Evolutionary conservation across 148 eudicot species (phyloP), one percentile per base, ranked within the genome.

Genomic region (Spergularia bocconei): DNA sequence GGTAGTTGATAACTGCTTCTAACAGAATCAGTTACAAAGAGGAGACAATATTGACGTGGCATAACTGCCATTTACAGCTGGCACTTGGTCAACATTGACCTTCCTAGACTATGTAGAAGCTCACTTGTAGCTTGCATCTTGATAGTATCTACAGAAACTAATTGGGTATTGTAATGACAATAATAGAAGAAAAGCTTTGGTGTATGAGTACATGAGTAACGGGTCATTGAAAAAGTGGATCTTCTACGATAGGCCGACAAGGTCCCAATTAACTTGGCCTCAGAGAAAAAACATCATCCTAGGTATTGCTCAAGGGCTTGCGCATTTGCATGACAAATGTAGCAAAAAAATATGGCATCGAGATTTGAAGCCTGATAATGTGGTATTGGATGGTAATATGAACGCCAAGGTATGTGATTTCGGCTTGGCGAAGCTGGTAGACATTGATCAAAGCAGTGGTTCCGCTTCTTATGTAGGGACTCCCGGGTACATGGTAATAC

Each of bases 171-270:
- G 69, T 51, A 48, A 13, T 3, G 69, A 74, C 6, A 36, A 33
- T 9, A 36, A 33, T 9, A 25, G 15, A 39, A 17, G 21, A 10
- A 62, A 60, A 36, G 19, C 63, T 8, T 17, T 74, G 3, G 77
- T 74, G 60, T 74, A 74, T 38, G 77, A 62, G 69, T 55, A 74
- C 21, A 29, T 74, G 69, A 50, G 9, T 16, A 74, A 74, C 11
- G 69, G 77, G 5, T 50, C 77, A 33, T 13, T 74, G 48, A 50
- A 74, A 10, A 23, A 50, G 17, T 63, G 77, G 69, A 74, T 74
- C 25, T 63, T 63, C 50, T 1, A 13, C 3, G 15, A 52, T 14
- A 12, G 51, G 12, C 36, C 50, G 21, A 16, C 13, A 25, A 5
- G 3, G 11, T 51, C 11, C 29, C 2, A 0, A 29, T 47, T 74